Evolutionary conservation across 2,329 filamentous ascomycete genomes (phyloP), one percentile per base, ranked within the genome.

Genomic region (Paraconiothyrium sp.): DNA sequence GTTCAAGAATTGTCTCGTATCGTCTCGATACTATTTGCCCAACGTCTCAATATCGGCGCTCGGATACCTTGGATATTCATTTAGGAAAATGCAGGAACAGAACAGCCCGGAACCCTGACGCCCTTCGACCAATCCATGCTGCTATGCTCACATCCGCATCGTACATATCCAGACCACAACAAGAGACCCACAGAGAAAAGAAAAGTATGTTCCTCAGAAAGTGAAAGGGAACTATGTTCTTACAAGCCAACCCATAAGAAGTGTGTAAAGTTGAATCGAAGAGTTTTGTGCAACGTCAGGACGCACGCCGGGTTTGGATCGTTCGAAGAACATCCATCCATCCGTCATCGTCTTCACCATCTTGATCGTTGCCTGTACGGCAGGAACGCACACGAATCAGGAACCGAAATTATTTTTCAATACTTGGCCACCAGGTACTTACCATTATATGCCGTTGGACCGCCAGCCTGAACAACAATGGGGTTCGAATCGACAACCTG

Each of bases 401-500:
- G 71, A 71, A 65, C 67, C 61, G 69, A 69, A 69, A 64, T 8
- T 52, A 62, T 61, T 43, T 51, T 61, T 69, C 62, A 75, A 70
- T 66, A 72, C 55, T 71, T 73, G 44, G 68, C 70, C 60, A 76
- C 66, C 60, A 71, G 69, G 64, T 72, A 73, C 71, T 74, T 76
- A 72, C 76, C 73, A 54, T 75, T 76, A 51, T 71, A 69, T 54
- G 68, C 56, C 35, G 66, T 55, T 44, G 68, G 58, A 34, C 68
- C 72, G 46, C 59, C 67, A 37, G 68, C 68, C 39, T 73, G 68
- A 34, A 77, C 72, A n/a, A 71, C 64, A 37, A 78, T 72, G 13
- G 74, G 71, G 54, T 76, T 75, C 64, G 75, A 77, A 44, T 78
- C 75, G 9, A 78, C 71, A 22, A 71, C 58, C 46, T 77, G 74